Base-by-base conservation (phyloP, 257 asterid genomes). In the Jacaranda mimosifolia region DNA sequence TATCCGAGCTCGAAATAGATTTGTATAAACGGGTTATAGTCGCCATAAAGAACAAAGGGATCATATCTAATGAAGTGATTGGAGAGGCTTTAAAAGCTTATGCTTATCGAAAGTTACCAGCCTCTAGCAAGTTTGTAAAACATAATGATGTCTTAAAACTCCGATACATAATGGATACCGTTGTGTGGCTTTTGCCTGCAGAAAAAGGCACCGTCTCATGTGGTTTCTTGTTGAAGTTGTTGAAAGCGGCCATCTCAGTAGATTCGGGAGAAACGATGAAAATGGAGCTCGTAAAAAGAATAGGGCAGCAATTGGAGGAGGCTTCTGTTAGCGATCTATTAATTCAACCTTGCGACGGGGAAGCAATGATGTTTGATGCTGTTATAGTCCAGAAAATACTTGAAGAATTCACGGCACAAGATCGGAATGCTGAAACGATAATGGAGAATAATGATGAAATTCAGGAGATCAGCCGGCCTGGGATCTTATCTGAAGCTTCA, bases 41-140 rank as follows among this genome's bases (percentile, higher is more conserved):
- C 57, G 48, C 66, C 43, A 85, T 91, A 5, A 87, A 81, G 67
- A 82, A 74, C 82, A 87, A 83, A 80, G 85, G 82, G 40, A 17
- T 73, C 10, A 58, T 91, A 58, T 79, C 92, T 13, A 64, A 62
- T 19, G 97, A 83, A 78, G 89, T 85, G 58, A 83, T 91, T n/a
- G 94, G 94, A 43, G 94, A 89, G 79, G 91, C 92, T 75, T 76
- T 88, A 64, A 91, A 89, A 83, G 91, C 91, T 65, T 91, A 87
- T 67, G 88, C 88, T 62, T 81, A 78, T 35, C 82, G 77, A 72
- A 83, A 82, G 80, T 66, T 91, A 65, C 94, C 94, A 0, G 83
- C 89, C 40, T 87, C 87, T 48, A 75, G 74, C 40, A 88, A 90
- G 68, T 85, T 86, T 3, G 79, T 75, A 49, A 81, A 78, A 77